Base-by-base conservation (phyloP, 1,284 basidiomycete genomes). In the Fomitopsis pinicola region DNA sequence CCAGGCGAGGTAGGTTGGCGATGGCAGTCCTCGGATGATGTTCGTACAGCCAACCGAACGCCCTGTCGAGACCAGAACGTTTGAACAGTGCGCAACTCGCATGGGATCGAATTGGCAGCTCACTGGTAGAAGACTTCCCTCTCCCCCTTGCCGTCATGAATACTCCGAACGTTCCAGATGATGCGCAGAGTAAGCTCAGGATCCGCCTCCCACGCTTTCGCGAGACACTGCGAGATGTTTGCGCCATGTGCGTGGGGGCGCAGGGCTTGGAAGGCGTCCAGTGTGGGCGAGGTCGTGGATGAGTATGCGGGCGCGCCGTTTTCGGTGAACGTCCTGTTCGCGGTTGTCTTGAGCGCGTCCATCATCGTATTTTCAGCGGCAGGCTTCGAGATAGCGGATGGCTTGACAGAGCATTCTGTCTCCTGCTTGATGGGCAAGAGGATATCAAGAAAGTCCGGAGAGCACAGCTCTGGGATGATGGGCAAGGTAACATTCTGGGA, bases 1-100 rank as follows among this genome's bases (percentile, higher is more conserved):
- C 80, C 17, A 87, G 75, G 33, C n/a, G 33, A 10, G 52, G 52
- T 59, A 74, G 72, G 22, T 68, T 75, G 7, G 87, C 78, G 58
- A 87, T 82, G 12, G 85, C 86, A 0, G 86, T 89, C 8, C 84
- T 79, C 1, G 85, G 86, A 60, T 88, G 85, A 19, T 85, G 75
- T 17, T 84, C 72, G 65, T 82, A 85, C 3, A 88, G 75, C 86
- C 86, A 87, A 12, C 83, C 84, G 81, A 87, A 4, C 3, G 82
- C 80, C n/a, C 80, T 80, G 63, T 55, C 63, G 19, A 66, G 62
- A 28, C 15, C 17, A 35, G n/a, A 45, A 28, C 52, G 42, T 2
- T 1, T 50, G 12, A 50, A 22, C 22, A 22, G 15, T 12, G 3
- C 14, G 28, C 26, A 33, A 9, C 26, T 22, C 5, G 14, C 12